phyloP scores from a whole-genome alignment of 148 eudicot species.

The Amaranthus hypochondriacus region DNA sequence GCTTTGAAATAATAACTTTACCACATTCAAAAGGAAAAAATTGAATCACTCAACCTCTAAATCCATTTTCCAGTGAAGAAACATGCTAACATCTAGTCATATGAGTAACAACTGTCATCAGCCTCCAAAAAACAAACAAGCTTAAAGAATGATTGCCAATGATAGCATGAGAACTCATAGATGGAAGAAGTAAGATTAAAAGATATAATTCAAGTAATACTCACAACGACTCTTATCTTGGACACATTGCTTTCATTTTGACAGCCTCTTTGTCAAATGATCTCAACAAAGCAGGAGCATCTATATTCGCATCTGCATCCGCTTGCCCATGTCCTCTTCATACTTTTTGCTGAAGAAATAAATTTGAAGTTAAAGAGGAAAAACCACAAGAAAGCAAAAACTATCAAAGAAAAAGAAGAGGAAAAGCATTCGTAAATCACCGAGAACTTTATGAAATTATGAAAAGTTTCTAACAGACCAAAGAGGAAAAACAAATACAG shows the following conservation, averaged over 20 bases:
- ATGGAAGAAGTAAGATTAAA: neutral
- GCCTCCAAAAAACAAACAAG: too few species aligned
- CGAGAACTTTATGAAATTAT: neutral
- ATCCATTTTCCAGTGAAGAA: neutral
- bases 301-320: slow-evolving; percentile 33
- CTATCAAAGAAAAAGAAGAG: neutral
- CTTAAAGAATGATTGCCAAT: too few species aligned
- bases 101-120: too few species aligned
- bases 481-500: too few species aligned
- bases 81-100: neutral
- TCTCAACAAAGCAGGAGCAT: slow-evolving; percentile 39
- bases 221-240: slow-evolving; percentile 96
- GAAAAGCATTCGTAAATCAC: neutral
- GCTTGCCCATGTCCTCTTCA: slow-evolving; percentile 41
- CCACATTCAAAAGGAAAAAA: neutral
- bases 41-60: neutral
- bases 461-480: neutral
- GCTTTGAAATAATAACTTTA: neutral
- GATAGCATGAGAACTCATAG: neutral
- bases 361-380: slow-evolving; percentile 1
- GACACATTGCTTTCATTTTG: slow-evolving; percentile 88
- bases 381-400: neutral
- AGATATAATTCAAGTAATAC: slow-evolving; percentile 10
- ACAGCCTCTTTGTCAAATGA: slow-evolving; percentile 51
- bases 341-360: slow-evolving; percentile 54